A percentile compares a stretch with the other conserved stretches of the same genome.
These are phyloP conservation scores for Protomyces arabidopsidicola DNA, from an alignment of 1,139 yeast genomes.

Conservation along the genomic window DNA sequence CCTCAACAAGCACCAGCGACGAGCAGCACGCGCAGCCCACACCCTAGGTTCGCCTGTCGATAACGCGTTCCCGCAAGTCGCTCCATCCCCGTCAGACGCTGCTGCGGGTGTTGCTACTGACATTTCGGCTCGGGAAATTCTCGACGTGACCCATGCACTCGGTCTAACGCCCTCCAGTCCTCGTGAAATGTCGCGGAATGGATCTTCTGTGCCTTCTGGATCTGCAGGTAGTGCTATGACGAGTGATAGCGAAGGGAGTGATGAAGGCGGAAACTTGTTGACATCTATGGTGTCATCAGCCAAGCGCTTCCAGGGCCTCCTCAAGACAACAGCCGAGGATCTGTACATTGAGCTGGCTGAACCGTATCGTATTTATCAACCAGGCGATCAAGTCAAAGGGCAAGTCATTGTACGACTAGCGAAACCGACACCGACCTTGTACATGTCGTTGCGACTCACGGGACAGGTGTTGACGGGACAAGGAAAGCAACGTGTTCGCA, in stretches of 20 bases:
- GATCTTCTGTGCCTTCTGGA: not conserved
- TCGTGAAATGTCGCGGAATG: too few species aligned
- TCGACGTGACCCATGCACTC: too few species aligned
- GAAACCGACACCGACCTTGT: constrained; percentile 35
- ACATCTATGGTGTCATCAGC: not conserved
- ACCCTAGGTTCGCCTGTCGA: too few species aligned
- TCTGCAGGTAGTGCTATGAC: not conserved
- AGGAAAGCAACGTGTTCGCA: constrained; percentile 6
- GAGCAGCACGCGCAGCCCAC: too few species aligned
- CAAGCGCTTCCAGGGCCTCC: not conserved
- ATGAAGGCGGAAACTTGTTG: not conserved
- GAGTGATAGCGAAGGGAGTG: not conserved
- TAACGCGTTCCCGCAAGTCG: too few species aligned
- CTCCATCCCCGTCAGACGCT: too few species aligned
- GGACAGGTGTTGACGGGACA: constrained; percentile 40
- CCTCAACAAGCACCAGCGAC: too few species aligned
- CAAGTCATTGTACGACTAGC: constrained; percentile 38
- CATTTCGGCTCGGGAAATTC: too few species aligned
- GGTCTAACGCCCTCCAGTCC: too few species aligned
- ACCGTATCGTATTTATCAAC: constrained; percentile 64
- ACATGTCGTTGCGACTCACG: constrained; percentile 36
- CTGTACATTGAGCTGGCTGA: constrained; percentile 65
- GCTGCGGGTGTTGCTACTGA: too few species aligned
- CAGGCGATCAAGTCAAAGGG: constrained; percentile 59
- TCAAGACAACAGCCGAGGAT: constrained; percentile 41